These are phyloP conservation scores for Lipomyces sp. DNA, from an alignment of 805 yeast species.

Conservation along the genomic window DNA sequence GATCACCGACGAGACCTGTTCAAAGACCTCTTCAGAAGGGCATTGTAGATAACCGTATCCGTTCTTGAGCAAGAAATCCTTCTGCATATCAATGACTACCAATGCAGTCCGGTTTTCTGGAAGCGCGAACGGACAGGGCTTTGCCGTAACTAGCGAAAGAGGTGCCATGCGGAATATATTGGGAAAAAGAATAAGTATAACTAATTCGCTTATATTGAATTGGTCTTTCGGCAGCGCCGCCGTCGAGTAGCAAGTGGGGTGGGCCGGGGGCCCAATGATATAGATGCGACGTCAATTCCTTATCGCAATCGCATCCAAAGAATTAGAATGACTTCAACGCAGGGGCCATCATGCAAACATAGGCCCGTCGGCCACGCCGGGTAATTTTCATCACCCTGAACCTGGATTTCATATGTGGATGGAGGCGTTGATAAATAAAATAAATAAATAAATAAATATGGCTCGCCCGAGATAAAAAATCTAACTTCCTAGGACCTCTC, in stretches of 20 bases:
- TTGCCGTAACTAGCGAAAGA: conserved; percentile 21
- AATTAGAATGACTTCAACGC: not conserved
- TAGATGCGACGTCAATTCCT: not conserved
- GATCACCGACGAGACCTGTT: conserved; percentile 39
- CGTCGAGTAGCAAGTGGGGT: not conserved
- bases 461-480: too few relatives aligned
- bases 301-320: not conserved
- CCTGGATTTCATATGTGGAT: too few relatives aligned
- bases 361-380: not conserved
- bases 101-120: conserved; percentile 41
- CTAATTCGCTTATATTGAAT: too few relatives aligned
- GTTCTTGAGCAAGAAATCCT: conserved; percentile 44
- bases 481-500: too few relatives aligned
- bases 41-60: conserved; percentile 44
- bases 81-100: conserved; percentile 46
- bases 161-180: conserved; percentile 23
- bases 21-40: conserved; percentile 41
- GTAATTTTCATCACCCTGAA: not conserved
- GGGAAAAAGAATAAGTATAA: not conserved
- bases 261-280: not conserved
- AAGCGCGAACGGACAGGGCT: conserved; percentile 36
- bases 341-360: not conserved
- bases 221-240: not conserved
- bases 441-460: too few relatives aligned
- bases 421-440: too few relatives aligned